Conservation (phyloP, 2,329 filamentous ascomycete species). For the Colletotrichum godetiae region DNA sequence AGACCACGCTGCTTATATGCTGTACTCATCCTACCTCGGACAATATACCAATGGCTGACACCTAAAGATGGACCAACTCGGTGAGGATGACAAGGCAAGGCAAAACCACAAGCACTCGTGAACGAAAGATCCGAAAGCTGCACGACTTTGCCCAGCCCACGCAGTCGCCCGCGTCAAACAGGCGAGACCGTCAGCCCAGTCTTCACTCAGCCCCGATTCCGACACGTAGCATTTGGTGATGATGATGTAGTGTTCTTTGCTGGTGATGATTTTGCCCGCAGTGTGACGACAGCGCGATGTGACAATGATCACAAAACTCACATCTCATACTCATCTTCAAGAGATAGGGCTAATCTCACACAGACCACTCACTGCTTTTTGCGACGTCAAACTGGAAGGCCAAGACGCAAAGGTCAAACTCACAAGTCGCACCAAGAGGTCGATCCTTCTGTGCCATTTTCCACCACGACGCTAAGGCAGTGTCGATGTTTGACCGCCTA, state of each 20-base stretch:
- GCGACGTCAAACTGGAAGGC: not conserved
- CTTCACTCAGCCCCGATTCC: not conserved
- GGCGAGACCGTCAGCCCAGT: not conserved
- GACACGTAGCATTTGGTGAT: not conserved
- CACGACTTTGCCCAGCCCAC: conserved; percentile 15
- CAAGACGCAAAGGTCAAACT: not conserved
- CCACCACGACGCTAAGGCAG: not conserved
- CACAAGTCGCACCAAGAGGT: not conserved
- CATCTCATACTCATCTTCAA: not conserved
- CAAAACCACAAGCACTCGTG: not conserved
- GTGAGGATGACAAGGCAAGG: not conserved
- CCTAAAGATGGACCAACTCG: not conserved
- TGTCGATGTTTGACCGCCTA: conserved; percentile 2
- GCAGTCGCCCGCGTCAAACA: not conserved
- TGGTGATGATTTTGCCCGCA: not conserved
- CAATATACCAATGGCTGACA: not conserved
- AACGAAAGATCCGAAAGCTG: conserved; percentile 14
- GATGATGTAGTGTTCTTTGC: not conserved
- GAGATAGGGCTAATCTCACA: not conserved
- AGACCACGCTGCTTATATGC: not conserved
- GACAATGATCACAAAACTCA: not conserved
- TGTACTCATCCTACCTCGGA: not conserved
- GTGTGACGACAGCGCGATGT: conserved; percentile 16
- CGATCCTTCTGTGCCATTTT: not conserved
- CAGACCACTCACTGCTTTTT: not conserved